These are phyloP conservation scores for Laburnicola sp. DNA, from an alignment of 2,329 filamentous ascomycete species.

Conservation along the genomic window DNA sequence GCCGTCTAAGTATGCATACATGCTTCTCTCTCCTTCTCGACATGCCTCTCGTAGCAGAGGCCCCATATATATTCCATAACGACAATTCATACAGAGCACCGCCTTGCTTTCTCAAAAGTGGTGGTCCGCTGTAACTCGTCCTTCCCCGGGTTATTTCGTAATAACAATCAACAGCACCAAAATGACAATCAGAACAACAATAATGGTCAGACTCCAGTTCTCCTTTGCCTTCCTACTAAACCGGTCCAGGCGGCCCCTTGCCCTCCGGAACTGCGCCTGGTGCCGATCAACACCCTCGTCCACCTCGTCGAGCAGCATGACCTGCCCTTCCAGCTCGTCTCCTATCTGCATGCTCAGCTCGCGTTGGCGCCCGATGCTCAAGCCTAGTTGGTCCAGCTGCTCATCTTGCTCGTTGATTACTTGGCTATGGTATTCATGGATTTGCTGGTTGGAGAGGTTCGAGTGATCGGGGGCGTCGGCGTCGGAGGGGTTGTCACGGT, in stretches of 20 bases:
- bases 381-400: conserved; percentile 86
- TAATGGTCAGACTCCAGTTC: conserved; percentile 85
- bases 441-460: conserved; percentile 75
- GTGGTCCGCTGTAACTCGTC: too few relatives aligned
- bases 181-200: conserved; percentile 76
- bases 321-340: conserved; percentile 90
- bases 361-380: conserved; percentile 82
- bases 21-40: neutral
- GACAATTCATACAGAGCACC: too few relatives aligned
- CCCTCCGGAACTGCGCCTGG: conserved; percentile 72
- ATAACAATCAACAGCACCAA: conserved; percentile 81
- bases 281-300: conserved; percentile 83
- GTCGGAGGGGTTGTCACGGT: conserved; percentile 68
- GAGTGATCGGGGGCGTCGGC: conserved; percentile 55
- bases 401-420: conserved; percentile 88
- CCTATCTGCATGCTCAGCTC: conserved; percentile 95
- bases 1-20: neutral
- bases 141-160: conserved; percentile 29
- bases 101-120: too few relatives aligned
- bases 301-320: conserved; percentile 84
- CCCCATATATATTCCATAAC: too few relatives aligned
- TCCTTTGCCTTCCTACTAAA: conserved; percentile 76
- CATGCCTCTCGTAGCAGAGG: neutral
- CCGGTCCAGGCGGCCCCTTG: conserved; percentile 69
- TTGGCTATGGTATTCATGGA: conserved; percentile 80